phyloP scores from a whole-genome alignment of 495 filamentous ascomycete species.

The Tetracladium setigerum region DNA sequence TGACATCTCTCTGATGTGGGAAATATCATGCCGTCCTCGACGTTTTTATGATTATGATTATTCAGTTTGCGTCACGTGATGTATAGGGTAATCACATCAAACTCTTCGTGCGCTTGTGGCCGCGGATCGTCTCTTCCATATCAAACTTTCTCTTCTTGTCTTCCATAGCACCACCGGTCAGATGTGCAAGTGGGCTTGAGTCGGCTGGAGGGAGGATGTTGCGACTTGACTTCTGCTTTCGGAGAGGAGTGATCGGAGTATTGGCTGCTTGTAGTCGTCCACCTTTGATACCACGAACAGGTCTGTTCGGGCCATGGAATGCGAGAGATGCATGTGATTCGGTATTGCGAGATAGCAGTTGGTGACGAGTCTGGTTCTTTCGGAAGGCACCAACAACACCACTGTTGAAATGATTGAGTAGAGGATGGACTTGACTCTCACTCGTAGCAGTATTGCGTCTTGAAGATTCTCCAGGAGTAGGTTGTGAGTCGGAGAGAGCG shows the following conservation, averaged over 20 bases:
- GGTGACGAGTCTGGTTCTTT: constrained; percentile 66
- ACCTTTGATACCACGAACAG: constrained; percentile 46
- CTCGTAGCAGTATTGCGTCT: constrained; percentile 45
- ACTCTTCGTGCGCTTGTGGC: constrained; percentile 44
- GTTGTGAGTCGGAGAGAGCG: constrained; percentile 15
- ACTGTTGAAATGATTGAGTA: constrained; percentile 62
- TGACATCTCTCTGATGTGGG: constrained; percentile 1
- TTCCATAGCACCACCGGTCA: constrained; percentile 20
- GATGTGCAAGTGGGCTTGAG: constrained; percentile 30
- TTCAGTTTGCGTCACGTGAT: constrained; percentile 12
- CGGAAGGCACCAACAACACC: constrained; percentile 73
- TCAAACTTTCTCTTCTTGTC: constrained; percentile 44
- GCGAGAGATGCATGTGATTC: constrained; percentile 41
- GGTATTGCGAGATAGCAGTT: constrained; percentile 53
- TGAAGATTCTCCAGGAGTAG: constrained; percentile 27
- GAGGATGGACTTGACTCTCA: constrained; percentile 40
- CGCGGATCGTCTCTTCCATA: constrained; percentile 20
- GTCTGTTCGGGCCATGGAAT: constrained; percentile 43
- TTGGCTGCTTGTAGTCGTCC: constrained; percentile 45
- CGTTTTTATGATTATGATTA: constrained; percentile 11
- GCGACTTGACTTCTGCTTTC: constrained; percentile 33
- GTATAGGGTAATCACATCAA: constrained; percentile 32
- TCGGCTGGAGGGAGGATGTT: constrained; percentile 15
- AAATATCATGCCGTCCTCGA: constrained; percentile 22
- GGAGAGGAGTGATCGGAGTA: constrained; percentile 45